Evolutionary conservation across 2,329 filamentous ascomycete species (phyloP).

Genomic region (Zalaria obscura): DNA sequence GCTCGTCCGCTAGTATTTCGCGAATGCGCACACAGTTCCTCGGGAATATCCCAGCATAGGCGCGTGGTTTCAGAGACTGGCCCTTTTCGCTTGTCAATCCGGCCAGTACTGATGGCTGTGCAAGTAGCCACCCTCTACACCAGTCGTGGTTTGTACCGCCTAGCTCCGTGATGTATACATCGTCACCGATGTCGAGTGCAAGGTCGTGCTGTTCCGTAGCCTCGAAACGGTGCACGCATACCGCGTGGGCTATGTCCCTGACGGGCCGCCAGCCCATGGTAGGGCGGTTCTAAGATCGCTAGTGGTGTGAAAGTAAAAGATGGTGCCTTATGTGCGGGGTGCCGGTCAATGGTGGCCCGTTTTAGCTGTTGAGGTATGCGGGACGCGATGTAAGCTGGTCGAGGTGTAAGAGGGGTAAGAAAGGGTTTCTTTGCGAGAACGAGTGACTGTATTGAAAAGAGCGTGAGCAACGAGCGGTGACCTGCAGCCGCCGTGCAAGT

Average conservation of each 20-base stretch:
- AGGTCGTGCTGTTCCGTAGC: conserved; percentile 79
- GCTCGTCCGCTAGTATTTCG: conserved; percentile 70
- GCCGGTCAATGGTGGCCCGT: too few relatives aligned
- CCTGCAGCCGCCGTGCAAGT: too few relatives aligned
- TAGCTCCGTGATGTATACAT: conserved; percentile 97
- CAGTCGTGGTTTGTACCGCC: conserved; percentile 73
- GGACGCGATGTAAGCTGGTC: too few relatives aligned
- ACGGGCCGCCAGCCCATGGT: conserved; percentile 92
- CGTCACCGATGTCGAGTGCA: conserved; percentile 92
- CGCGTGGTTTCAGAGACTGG: conserved; percentile 84
- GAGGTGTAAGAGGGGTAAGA: too few relatives aligned
- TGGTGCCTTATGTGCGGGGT: too few relatives aligned
- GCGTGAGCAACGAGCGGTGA: too few relatives aligned
- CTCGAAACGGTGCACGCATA: conserved; percentile 88
- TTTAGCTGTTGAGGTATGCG: too few relatives aligned
- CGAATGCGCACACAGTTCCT: conserved; percentile 87
- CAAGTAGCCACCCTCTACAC: conserved; percentile 90
- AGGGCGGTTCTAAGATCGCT: neutral
- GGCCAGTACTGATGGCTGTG: conserved; percentile 81
- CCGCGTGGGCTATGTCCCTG: conserved; percentile 92
- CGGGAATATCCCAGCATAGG: conserved; percentile 98
- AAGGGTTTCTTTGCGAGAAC: too few relatives aligned
- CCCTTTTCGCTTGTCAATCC: conserved; percentile 83
- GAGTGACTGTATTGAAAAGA: too few relatives aligned
- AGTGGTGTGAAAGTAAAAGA: too few relatives aligned